phyloP scores from a whole-genome alignment of 2,329 filamentous ascomycete species.

The Proliferodiscus dingleyae region DNA sequence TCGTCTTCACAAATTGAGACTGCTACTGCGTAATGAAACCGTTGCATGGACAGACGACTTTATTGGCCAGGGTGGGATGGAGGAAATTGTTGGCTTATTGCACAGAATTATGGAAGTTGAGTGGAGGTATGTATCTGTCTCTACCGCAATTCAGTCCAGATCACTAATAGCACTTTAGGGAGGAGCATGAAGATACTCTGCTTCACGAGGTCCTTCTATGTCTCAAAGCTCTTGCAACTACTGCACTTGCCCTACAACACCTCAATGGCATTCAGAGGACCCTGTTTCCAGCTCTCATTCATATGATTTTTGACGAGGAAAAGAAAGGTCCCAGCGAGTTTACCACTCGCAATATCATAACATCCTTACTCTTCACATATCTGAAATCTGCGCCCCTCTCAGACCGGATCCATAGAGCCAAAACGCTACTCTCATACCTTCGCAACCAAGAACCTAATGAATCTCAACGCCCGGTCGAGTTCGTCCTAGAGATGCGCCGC shows the following conservation, averaged over 20 bases:
- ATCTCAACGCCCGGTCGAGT: conserved; percentile 70
- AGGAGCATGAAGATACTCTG: conserved; percentile 91
- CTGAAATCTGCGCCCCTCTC: conserved; percentile 61
- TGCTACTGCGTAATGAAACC: conserved; percentile 88
- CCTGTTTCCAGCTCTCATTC: conserved; percentile 79
- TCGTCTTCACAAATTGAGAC: conserved; percentile 85
- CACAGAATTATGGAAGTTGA: conserved; percentile 93
- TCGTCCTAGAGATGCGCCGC: conserved; percentile 84
- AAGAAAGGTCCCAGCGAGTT: conserved; percentile 97
- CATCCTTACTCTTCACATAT: conserved; percentile 84
- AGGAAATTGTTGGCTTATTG: conserved; percentile 78
- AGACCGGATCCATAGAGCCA: conserved; percentile 64
- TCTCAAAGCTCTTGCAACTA: conserved; percentile 90
- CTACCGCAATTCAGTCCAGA: conserved; percentile 35
- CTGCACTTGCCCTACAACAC: conserved; percentile 76
- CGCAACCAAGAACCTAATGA: conserved; percentile 74
- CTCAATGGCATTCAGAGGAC: conserved; percentile 73
- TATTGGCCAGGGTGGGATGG: conserved; percentile 84
- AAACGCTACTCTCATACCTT: conserved; percentile 72
- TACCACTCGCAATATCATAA: conserved; percentile 84
- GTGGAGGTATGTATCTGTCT: conserved; percentile 68
- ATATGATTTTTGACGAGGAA: conserved; percentile 94
- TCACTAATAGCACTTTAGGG: conserved; percentile 46
- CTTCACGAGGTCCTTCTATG: conserved; percentile 90
- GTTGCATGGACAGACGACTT: conserved; percentile 94